Percentiles rank a stretch among this genome's conserved stretches.
Conservation (phyloP, 805 yeast species). For the Zygosaccharomyces bisporus region DNA sequence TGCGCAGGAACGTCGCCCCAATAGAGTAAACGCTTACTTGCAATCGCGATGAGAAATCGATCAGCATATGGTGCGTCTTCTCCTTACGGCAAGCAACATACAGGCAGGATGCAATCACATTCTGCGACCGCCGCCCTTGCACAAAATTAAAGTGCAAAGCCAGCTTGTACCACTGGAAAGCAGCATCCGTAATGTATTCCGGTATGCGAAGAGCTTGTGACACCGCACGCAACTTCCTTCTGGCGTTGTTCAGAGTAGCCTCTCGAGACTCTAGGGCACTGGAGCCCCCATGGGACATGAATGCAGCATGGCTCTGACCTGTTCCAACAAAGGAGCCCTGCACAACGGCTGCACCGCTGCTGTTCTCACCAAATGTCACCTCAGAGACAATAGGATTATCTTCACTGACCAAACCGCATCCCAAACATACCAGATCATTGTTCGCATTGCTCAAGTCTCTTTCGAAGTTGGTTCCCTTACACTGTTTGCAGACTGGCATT, state of each 20-base stretch:
- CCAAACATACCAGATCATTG: conserved; percentile 72
- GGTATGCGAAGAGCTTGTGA: conserved; percentile 78
- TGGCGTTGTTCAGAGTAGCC: conserved; percentile 83
- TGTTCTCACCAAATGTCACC: conserved; percentile 87
- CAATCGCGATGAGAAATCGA: conserved; percentile 86
- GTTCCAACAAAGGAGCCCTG: conserved; percentile 92
- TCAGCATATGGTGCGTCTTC: conserved; percentile 89
- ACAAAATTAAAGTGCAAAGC: conserved; percentile 88
- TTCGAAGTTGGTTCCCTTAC: conserved; percentile 52
- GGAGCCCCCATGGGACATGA: conserved; percentile 53
- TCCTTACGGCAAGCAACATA: conserved; percentile 92
- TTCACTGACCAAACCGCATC: conserved; percentile 84
- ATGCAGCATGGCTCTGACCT: conserved; percentile 73
- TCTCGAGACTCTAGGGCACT: conserved; percentile 82
- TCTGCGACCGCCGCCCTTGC: conserved; percentile 94
- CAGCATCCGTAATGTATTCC: conserved; percentile 80
- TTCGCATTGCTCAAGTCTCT: conserved; percentile 56
- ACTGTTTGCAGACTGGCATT: conserved; percentile 40
- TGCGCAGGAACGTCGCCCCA: conserved; percentile 91
- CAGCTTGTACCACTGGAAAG: conserved; percentile 81
- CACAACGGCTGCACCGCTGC: conserved; percentile 92
- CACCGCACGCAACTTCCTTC: conserved; percentile 69
- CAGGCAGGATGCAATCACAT: conserved; percentile 91
- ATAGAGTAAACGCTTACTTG: conserved; percentile 90
- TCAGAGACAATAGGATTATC: conserved; percentile 95